Percentiles rank a stretch among this genome's conserved stretches.
These are phyloP conservation scores for Testicularia cyperi DNA, from an alignment of 1,284 basidiomycete genomes.

Conservation along the genomic window DNA sequence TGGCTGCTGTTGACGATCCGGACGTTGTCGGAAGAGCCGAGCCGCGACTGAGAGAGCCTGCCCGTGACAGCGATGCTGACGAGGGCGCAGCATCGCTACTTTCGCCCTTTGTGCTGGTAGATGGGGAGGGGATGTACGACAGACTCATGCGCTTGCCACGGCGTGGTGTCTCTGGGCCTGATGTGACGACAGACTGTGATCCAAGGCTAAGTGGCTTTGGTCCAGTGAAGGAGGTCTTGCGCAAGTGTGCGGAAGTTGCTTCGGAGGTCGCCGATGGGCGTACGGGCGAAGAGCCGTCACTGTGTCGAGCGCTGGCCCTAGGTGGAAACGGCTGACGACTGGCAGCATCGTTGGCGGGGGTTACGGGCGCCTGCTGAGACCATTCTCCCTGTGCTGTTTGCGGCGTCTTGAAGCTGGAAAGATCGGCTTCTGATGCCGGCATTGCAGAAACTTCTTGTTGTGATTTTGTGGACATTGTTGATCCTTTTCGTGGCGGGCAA, in stretches of 20 bases:
- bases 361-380: neutral
- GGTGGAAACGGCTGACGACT: slow-evolving; percentile 13
- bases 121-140: slow-evolving; percentile 29
- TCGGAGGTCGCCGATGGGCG: slow-evolving; percentile 1
- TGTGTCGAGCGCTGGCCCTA: slow-evolving; percentile 15
- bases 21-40: too few species aligned
- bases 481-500: too few species aligned
- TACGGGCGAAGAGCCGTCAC: slow-evolving; percentile 7
- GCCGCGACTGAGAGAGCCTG: slow-evolving; percentile 20
- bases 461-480: neutral
- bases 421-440: too few species aligned
- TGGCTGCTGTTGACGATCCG: too few species aligned
- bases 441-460: too few species aligned
- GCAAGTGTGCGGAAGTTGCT: neutral
- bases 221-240: slow-evolving; percentile 9
- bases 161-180: slow-evolving; percentile 13
- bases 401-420: slow-evolving; percentile 16
- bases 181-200: slow-evolving; percentile 7
- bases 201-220: slow-evolving; percentile 18
- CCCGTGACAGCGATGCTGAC: slow-evolving; percentile 2
- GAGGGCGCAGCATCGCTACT: slow-evolving; percentile 6
- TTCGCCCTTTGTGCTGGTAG: slow-evolving; percentile 5
- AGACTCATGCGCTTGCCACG: slow-evolving; percentile 25
- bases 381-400: slow-evolving; percentile 13
- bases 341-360: slow-evolving; percentile 3